phyloP scores from a whole-genome alignment of 2,329 filamentous ascomycete species.

The Ramichloridium luteum region DNA sequence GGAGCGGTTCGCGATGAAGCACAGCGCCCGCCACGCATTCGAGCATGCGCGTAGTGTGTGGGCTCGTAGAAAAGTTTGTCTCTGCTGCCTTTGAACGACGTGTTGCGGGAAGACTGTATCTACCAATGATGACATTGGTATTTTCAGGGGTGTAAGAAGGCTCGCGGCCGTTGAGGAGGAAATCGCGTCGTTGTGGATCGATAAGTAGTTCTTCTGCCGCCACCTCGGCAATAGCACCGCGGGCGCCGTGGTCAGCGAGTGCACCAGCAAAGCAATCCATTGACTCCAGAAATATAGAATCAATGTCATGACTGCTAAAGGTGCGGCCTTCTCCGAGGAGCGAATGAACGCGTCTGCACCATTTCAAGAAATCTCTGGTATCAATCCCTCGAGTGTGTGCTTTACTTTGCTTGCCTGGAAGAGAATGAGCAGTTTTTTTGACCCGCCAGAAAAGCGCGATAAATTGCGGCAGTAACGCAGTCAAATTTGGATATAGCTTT shows the following conservation, averaged over 20 bases:
- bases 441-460: slow-evolving; percentile 44
- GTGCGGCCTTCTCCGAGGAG: slow-evolving; percentile 51
- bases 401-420: slow-evolving; percentile 38
- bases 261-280: slow-evolving; percentile 85
- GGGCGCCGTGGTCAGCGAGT: slow-evolving; percentile 53
- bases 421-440: slow-evolving; percentile 24
- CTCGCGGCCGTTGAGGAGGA: slow-evolving; percentile 62
- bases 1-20: slow-evolving; percentile 70
- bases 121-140: slow-evolving; percentile 18
- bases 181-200: slow-evolving; percentile 66
- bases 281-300: slow-evolving; percentile 87
- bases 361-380: slow-evolving; percentile 76
- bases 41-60: slow-evolving; percentile 68
- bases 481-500: slow-evolving; percentile 57
- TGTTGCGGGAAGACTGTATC: slow-evolving; percentile 18
- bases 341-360: slow-evolving; percentile 64
- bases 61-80: slow-evolving; percentile 75
- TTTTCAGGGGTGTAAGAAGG: slow-evolving; percentile 48
- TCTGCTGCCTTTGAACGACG: slow-evolving; percentile 15
- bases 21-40: slow-evolving; percentile 81
- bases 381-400: slow-evolving; percentile 51
- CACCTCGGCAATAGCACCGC: slow-evolving; percentile 48
- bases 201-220: slow-evolving; percentile 84
- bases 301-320: slow-evolving; percentile 56
- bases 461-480: slow-evolving; percentile 42